Evolutionary conservation across 2,329 filamentous ascomycete genomes (phyloP), one percentile per base, ranked within the genome.

Genomic region (Cercospora sp.): DNA sequence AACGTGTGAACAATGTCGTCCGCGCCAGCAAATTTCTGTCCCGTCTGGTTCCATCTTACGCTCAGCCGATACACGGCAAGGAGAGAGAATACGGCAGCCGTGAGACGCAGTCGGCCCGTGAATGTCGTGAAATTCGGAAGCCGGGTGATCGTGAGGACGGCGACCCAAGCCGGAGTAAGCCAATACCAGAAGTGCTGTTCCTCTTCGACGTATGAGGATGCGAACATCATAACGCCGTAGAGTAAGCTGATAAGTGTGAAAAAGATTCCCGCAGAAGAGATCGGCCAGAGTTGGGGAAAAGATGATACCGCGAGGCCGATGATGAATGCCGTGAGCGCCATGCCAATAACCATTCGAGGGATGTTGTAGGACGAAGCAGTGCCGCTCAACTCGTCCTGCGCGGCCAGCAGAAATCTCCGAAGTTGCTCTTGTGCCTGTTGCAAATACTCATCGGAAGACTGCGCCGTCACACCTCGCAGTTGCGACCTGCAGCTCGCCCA

Each of bases 161-260:
- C 57, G 55, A 84, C 80, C 91, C 91, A 96, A 6, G 88, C 86
- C 0, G 90, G 89, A 0, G 90, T 87, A 1, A 88, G 81, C 93
- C 94, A 98, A 80, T 99, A 98, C 95, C 95, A 99, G 78, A 97
- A 97, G 73, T 98, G 93, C 61, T 99, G 95, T 79, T 99, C 95
- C 81, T 99, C 95, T 80, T 99, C 95, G 2, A 99, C 93, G 78
- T 95, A 99, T 76, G 94, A 98, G 78, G 92, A 97, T 9, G 94
- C 94, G 80, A 98, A 98, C 94, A 98, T 98, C 88, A 97, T 96
- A 43, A 88, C 79, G 1, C 90, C 89, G 76, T 98, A 97, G 5
- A 84, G 75, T 2, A 76, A 16, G 8, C 79, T 74, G 0, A 78
- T 76, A 2, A 80, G 34, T 2, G 76, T 67, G 68, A 80, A 81